Base-by-base conservation (phyloP, 106 monocot species). In the Acorus gramineus region DNA sequence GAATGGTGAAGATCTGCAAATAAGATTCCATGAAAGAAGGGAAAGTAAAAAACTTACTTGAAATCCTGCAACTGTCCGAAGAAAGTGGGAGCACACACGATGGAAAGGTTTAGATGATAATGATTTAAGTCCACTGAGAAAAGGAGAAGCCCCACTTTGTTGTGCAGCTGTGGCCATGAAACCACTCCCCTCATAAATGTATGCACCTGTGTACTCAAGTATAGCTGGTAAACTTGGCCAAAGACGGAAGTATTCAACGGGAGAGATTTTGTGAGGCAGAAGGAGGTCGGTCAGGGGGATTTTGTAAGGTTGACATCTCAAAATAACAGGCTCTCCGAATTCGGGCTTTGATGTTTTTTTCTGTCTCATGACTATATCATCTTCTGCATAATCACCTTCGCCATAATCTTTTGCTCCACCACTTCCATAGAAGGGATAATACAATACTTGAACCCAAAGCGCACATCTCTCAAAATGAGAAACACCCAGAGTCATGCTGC, bases 401-500 rank as follows among this genome's bases (percentile, higher is more conserved):
- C 28, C 28, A 66, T 84, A 86, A 53, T 84, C 77, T 53, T 51
- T 49, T 44, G 67, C 14, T 5, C 66, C 71, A 46, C 68, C 64
- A 61, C 69, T 90, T 67, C 96, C 96, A 75, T 80, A 83, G 66
- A 90, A 96, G 42, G 96, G 96, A 54, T 96, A 96, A 61, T 96
- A 96, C 61, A 96, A 65, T 0, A 96, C 96, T 85, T 96, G 87
- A 70, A 96, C 87, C 96, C 96, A 96, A 50, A 96, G 70, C n/a
- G 85, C 82, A 61, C 96, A 96, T 75, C 96, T 90, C 81, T 96
- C 96, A 61, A 91, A 96, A 74, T 96, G 96, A 68, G 96, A 91
- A 7, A 91, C 87, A 49, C 96, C 95, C 46, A 96, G 82, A 2
- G 96, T 96, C 45, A 96, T 91, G 71, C 96, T 96, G 76, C 87